Conservation (phyloP, 805 yeast genomes). For the Lipomyces spencermartinsiae region DNA sequence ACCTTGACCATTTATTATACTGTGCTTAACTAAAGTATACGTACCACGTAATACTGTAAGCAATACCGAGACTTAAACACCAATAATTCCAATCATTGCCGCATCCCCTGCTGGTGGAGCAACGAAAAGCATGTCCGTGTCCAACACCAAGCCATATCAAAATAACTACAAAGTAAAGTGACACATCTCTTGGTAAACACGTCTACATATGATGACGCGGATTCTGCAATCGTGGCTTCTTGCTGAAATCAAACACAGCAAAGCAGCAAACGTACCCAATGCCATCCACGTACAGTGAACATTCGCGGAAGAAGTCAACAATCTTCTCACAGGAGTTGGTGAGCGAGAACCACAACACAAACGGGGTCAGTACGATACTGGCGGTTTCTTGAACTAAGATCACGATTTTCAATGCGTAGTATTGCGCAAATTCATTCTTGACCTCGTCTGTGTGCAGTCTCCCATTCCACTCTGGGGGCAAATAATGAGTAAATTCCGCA, state of each 20-base stretch:
- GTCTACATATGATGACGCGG: neutral
- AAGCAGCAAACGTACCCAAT: conserved; percentile 92
- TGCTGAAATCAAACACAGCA: conserved; percentile 88
- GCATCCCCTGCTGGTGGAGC: neutral
- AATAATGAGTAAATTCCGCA: conserved; percentile 85
- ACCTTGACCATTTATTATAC: neutral
- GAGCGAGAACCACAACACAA: conserved; percentile 83
- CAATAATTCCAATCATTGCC: neutral
- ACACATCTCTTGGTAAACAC: neutral
- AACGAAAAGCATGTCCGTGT: neutral
- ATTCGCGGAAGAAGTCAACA: conserved; percentile 89
- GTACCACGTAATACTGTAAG: neutral
- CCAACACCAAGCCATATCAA: neutral
- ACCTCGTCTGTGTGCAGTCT: conserved; percentile 81
- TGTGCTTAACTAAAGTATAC: neutral
- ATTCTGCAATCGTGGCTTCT: conserved; percentile 38
- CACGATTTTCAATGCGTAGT: conserved; percentile 75
- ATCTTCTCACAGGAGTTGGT: conserved; percentile 76
- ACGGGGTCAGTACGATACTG: conserved; percentile 84
- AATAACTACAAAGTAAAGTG: neutral
- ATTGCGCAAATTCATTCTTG: conserved; percentile 77
- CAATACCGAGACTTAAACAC: neutral
- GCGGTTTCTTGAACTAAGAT: conserved; percentile 77
- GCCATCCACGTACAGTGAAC: conserved; percentile 89
- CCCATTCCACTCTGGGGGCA: conserved; percentile 88